Base-by-base conservation (phyloP, 805 yeast genomes). In the Cyberlindnera euphorbiae region DNA sequence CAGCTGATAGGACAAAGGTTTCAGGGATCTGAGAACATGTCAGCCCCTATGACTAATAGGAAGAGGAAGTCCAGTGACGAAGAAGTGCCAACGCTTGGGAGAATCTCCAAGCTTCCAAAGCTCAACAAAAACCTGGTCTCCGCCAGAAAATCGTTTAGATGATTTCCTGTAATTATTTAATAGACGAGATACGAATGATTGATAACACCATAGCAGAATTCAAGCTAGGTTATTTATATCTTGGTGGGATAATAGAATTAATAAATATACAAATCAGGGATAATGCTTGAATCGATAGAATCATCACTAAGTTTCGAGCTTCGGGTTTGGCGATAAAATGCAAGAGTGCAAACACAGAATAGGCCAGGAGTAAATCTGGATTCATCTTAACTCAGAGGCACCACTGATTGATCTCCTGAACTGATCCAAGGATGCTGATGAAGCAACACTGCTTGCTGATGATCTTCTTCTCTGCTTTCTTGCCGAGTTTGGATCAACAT, bases 401-500 rank as follows among this genome's bases (percentile, higher is more conserved):
- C 63, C 63, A 38, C 63, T 57, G 22, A 66, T 57, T 22, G 67
- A 65, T 55, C 64, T 66, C 51, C 69, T 64, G 44, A 66, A 67
- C 40, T 62, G 67, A 35, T 68, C 73, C 16, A 66, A 41, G 3
- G 59, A 41, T 6, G 57, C 52, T 41, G 53, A 50, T n/a, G 53
- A 37, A 9, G 56, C 50, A 18, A 19, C 22, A 19, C 22, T 19
- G 22, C 66, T 58, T 8, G 68, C 58, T 4, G 55, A 39, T 3
- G 60, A 54, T 57, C 87, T 72, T 53, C 96, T 73, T 58, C 97
- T 77, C 59, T 86, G 93, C 55, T 87, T 81, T 58, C 97, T 76
- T 3, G 97, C 97, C 35, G 75, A 71, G 26, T 71, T 77, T 4
- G 98, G 97, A 55, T 90, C 96, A 17, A 86, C 79, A 24, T 56